Base-by-base conservation (phyloP, 257 asterid species). In the Coffea eugenioides region DNA sequence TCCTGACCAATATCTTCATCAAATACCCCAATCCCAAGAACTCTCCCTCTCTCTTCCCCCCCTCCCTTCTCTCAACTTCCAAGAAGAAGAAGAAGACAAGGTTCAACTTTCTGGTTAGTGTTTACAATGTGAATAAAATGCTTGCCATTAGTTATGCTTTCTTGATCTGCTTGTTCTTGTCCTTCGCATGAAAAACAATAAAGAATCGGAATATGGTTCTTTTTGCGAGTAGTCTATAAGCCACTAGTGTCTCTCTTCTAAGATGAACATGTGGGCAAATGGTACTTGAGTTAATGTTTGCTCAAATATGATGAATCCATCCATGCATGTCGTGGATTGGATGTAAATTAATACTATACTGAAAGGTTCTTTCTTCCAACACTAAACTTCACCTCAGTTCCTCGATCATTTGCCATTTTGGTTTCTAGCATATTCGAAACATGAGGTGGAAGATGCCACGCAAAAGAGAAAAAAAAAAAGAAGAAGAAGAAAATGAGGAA, bases 81-180 rank as follows among this genome's bases (percentile, higher is more conserved):
- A 56, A 23, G 73, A 51, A 80, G 49, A 80, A 80, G 84, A 61
- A 80, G 84, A 61, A 48, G 77, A 70, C 84, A 77, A 81, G 76
- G 77, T 57, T 67, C 73, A 56, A 4, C 79, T 73, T 73, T 73
- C 80, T 78, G 71, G 85, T 78, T 79, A 82, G 82, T 77, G 64
- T 48, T 39, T 51, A 25, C 31, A 15, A 25, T 12, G 23, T 27
- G 15, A n/a, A 13, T 25, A 4, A 25, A 25, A 72, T 12, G 25
- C 13, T n/a, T 73, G 77, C 54, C 4, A 31, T 15, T 18, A 52
- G 31, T 56, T 52, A 41, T 27, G 11, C 54, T 23, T 16, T 66
- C 71, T 27, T 31, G 23, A 66, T 25, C 41, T 73, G 57, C 21
- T 25, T 74, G 34, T 34, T 52, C 45, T 73, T 74, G 34, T 34